A percentile compares a stretch with the other conserved stretches of the same genome.
Evolutionary conservation across 192 early-diverging fungal species (phyloP).

Genomic region (Backusella tuberculispora): DNA sequence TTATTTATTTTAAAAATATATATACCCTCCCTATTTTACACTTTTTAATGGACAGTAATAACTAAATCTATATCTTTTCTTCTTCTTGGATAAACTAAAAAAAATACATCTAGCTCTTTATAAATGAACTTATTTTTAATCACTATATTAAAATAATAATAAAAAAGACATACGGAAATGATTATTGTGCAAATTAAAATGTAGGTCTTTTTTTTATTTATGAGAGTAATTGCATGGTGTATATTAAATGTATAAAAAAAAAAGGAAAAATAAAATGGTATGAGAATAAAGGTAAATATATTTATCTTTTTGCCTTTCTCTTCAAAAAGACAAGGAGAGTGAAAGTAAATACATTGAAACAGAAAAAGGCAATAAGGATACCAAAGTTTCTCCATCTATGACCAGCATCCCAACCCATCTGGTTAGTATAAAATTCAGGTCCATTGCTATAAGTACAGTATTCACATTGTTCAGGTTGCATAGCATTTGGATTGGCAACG

Average conservation of each 20-base stretch:
- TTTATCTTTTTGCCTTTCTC: slow-evolving; percentile 30
- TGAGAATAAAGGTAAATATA: background rate
- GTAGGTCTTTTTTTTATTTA: background rate
- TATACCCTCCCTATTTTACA: background rate
- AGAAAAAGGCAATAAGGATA: slow-evolving; percentile 62
- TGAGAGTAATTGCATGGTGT: background rate
- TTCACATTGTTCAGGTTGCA: slow-evolving; percentile 52
- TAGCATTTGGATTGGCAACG: slow-evolving; percentile 11
- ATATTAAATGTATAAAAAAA: background rate
- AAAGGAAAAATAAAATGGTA: background rate
- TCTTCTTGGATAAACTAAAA: too few species aligned
- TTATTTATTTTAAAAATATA: background rate
- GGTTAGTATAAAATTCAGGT: slow-evolving; percentile 53
- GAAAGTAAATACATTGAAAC: slow-evolving; percentile 61
- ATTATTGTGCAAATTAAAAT: background rate
- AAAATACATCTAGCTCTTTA: too few species aligned
- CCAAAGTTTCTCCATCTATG: slow-evolving; percentile 74
- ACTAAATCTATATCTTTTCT: too few species aligned
- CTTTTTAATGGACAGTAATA: background rate
- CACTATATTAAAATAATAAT: too few species aligned
- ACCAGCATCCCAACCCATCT: slow-evolving; percentile 54
- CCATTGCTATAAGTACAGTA: slow-evolving; percentile 65
- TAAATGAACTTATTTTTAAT: too few species aligned
- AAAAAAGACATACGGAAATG: too few species aligned
- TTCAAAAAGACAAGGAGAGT: slow-evolving; percentile 49